A percentile compares a stretch with the other conserved stretches of the same genome.
phyloP scores from a whole-genome alignment of 129 eudicot genomes.

The Solidago caesia region DNA sequence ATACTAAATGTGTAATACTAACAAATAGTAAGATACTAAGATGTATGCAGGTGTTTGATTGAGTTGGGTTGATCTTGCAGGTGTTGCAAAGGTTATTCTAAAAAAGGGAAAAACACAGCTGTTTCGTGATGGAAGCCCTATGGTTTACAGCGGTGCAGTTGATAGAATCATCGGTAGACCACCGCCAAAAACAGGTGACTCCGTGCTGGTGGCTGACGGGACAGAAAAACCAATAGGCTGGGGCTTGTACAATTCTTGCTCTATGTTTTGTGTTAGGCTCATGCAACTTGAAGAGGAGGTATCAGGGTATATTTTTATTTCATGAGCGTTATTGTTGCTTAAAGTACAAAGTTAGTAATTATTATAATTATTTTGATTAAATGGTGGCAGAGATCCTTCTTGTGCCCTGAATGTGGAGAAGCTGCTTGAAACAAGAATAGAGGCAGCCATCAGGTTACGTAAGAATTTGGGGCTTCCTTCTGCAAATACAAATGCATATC shows the following conservation, averaged over 20 bases:
- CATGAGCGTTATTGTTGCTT: neutral
- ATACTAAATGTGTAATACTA: neutral
- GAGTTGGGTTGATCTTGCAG: conserved; percentile 25
- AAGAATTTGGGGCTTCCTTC: conserved; percentile 79
- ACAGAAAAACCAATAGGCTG: conserved; percentile 86
- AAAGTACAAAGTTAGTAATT: neutral
- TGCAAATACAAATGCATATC: conserved; percentile 72
- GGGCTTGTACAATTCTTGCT: conserved; percentile 87
- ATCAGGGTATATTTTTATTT: conserved; percentile 35
- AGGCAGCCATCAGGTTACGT: conserved; percentile 57
- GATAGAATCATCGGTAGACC: conserved; percentile 92
- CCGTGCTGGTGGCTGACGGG: conserved; percentile 91
- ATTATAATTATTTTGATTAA: conserved; percentile 5
- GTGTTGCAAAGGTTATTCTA: conserved; percentile 81
- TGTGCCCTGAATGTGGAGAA: conserved; percentile 77
- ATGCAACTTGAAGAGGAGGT: conserved; percentile 92
- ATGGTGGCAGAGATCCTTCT: conserved; percentile 64
- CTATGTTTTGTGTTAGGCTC: conserved; percentile 91
- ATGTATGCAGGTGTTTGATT: neutral
- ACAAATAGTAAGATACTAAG: neutral
- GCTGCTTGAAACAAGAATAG: conserved; percentile 67
- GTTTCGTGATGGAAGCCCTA: conserved; percentile 84
- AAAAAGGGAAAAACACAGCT: conserved; percentile 89
- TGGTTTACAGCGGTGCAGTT: conserved; percentile 93
- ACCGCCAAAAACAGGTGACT: conserved; percentile 84